Evolutionary conservation across 1,284 basidiomycete species (phyloP).

Genomic region (Fomitiporia mediterranea): DNA sequence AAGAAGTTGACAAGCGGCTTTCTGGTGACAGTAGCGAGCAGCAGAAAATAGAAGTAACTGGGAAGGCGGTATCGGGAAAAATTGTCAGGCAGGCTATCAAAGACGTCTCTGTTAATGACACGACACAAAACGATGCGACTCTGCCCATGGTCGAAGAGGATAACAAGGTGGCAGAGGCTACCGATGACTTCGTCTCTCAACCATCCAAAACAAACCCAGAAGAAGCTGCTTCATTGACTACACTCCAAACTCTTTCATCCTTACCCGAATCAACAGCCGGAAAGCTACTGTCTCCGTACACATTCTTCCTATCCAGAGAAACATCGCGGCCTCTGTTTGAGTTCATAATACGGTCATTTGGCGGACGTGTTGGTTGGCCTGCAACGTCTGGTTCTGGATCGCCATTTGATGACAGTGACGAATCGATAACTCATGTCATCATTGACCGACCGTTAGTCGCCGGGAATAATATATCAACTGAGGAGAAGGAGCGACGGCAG

Average conservation of each 20-base stretch:
- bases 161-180: conserved; percentile 36
- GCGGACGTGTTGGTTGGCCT: conserved; percentile 89
- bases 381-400: conserved; percentile 81
- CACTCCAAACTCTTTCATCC: conserved; percentile 69
- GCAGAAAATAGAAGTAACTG: conserved; percentile 47
- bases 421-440: conserved; percentile 92
- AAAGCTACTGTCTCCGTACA: conserved; percentile 80
- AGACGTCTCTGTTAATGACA: conserved; percentile 40
- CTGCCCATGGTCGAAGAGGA: conserved; percentile 33
- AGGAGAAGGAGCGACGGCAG: conserved; percentile 57
- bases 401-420: conserved; percentile 67
- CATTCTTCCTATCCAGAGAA: conserved; percentile 94
- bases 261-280: conserved; percentile 49
- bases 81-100: conserved; percentile 74
- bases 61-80: conserved; percentile 59
- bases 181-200: conserved; percentile 69
- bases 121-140: conserved; percentile 36
- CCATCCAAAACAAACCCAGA: conserved; percentile 59
- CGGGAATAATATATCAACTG: conserved; percentile 46
- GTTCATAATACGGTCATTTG: conserved; percentile 90
- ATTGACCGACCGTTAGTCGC: conserved; percentile 80
- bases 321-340: conserved; percentile 92
- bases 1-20: conserved; percentile 40
- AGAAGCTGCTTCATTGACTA: conserved; percentile 59
- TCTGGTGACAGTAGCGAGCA: conserved; percentile 31